Base-by-base conservation (phyloP, 495 filamentous ascomycete species). In the Podospora sp. region DNA sequence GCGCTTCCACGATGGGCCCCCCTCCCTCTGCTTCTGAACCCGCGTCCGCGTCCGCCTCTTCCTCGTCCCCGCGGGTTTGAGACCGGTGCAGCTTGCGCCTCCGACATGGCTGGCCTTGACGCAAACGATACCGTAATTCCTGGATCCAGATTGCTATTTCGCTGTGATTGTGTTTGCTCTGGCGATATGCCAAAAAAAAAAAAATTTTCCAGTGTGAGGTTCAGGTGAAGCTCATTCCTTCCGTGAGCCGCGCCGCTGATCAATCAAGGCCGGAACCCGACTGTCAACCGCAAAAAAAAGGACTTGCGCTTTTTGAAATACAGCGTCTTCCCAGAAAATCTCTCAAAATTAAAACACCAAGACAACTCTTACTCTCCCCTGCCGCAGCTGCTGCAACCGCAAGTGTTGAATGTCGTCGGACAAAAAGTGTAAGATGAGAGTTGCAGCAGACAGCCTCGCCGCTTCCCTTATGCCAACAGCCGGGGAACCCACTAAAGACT, bases 281-380 rank as follows among this genome's bases (percentile, higher is more conserved):
- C 40, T 18, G 40, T 14, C 62, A 29, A 55, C 55, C 40, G 3
- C 35, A 50, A 60, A 50, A 62, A 25, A 50, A 27, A 50, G 3
- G 9, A 35, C 18, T 35, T 82, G 83, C 83, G 81, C 83, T 83
- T 83, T 79, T 78, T 76, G 69, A 84, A 85, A 85, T 84, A 85
- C 76, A 83, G 83, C 82, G 82, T 74, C 83, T 85, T 85, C 69
- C 56, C 56, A 61, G 52, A 53, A 68, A n/a, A n/a, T n/a, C n/a
- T 12, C 25, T 22, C 49, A 9, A 60, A 69, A 49, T 2, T 57
- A 63, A 21, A 65, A 49, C 36, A 14, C 40, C 5, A 46, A 46
- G 14, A 12, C 4, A 6, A 46, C 9, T 46, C 11, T 14, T 46
- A 36, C 16, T 14, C 40, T 46, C 40, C 40, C 9, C 40, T 46